Base-by-base conservation (phyloP, 2,329 filamentous ascomycete species). In the Hypoxylon sp. region DNA sequence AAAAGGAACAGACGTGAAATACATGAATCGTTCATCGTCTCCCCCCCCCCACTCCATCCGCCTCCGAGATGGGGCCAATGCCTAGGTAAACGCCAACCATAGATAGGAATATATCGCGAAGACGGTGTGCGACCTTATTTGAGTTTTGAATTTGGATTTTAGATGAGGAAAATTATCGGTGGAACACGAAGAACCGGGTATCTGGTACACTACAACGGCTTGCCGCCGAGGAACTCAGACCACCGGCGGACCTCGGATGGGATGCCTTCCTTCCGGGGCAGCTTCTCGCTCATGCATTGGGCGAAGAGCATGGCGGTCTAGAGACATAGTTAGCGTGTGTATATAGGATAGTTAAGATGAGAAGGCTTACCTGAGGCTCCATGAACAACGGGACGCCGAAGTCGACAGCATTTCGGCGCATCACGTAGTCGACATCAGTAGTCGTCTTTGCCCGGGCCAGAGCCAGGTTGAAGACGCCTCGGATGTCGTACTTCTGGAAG, bases 311-410 rank as follows among this genome's bases (percentile, higher is more conserved):
- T 90, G 67, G 96, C 95, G 74, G 96, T 99, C 94, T 98, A 72
- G 25, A 19, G 11, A 46, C 48, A 11, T 10, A 46, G 49, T 67
- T 56, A 58, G 55, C 32, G 28, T 64, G 19, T 53, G 19, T 36
- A 4, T 30, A 23, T 19, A 58, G 25, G 10, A 17, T 38, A 25
- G 13, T 11, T 19, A 25, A n/a, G 2, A 34, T 30, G 34, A 23
- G 14, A 59, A 61, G 9, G 72, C 89, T 84, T 85, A 97, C 94
- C 91, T 96, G 95, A 60, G 94, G 93, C 85, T 98, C 95, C 94
- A 98, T 98, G 82, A 99, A 98, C 62, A 99, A 86, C 52, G 96
- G 96, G 32, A 98, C 94, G 74, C 95, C 95, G 80, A 99, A 99
- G 83, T 99, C 96, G 62, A 99, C 96, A 28, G 96, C 96, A 78